A percentile compares a stretch with the other conserved stretches of the same genome.
Conservation (phyloP, 768 basidiomycete genomes). For the Daedaleopsis nitida region DNA sequence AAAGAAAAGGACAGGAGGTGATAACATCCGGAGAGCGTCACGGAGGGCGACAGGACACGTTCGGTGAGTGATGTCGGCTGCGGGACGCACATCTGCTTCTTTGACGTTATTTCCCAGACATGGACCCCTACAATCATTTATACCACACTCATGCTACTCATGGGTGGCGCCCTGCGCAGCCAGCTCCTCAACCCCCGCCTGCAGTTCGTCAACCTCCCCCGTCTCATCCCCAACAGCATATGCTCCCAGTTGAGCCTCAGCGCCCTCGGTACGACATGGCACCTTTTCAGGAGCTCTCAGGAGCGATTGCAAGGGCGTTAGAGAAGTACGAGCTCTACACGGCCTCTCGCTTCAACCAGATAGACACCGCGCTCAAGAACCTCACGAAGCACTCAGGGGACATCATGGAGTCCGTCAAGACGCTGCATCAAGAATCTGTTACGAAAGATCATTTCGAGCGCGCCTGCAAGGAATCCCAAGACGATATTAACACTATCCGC, state of each 20-base stretch:
- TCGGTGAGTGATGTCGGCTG: background rate
- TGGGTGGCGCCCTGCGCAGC: background rate
- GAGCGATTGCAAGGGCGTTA: too few species aligned
- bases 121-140: background rate
- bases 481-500: constrained; percentile 2
- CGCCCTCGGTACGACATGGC: too few species aligned
- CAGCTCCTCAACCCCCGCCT: background rate
- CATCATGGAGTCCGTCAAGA: background rate
- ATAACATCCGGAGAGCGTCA: background rate
- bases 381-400: constrained; percentile 6
- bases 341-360: background rate
- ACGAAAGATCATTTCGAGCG: background rate
- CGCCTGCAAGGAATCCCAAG: background rate
- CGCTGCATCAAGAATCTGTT: background rate
- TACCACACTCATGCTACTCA: background rate
- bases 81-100: background rate
- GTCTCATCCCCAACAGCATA: too few species aligned
- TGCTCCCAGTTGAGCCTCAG: too few species aligned
- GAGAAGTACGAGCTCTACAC: too few species aligned
- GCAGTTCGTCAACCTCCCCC: too few species aligned
- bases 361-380: constrained; percentile 1
- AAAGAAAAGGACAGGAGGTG: background rate
- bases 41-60: background rate
- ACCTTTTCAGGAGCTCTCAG: too few species aligned
- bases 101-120: background rate